phyloP scores from a whole-genome alignment of 78 protist genomes.

The Dictyostelium capitatum region DNA sequence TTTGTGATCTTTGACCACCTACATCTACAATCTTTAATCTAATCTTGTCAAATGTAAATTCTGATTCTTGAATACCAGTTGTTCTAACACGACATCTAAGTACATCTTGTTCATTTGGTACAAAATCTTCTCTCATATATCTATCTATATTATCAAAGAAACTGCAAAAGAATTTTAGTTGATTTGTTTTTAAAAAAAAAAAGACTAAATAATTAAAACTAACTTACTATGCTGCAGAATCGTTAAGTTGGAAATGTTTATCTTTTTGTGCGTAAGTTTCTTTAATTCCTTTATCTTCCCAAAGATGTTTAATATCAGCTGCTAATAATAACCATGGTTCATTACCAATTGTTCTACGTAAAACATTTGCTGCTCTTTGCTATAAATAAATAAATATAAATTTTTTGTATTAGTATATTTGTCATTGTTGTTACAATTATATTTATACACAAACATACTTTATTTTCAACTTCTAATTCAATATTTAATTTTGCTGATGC shows the following conservation, averaged over 20 bases:
- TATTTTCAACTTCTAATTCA: slow-evolving; percentile 76
- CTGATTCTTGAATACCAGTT: slow-evolving; percentile 87
- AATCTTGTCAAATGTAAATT: slow-evolving; percentile 66
- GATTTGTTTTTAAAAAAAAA: background rate
- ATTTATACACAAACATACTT: slow-evolving; percentile 30
- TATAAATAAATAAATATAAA: background rate
- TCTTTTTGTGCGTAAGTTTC: slow-evolving; percentile 77
- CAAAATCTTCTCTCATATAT: slow-evolving; percentile 74
- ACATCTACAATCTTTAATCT: slow-evolving; percentile 90
- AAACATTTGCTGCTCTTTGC: slow-evolving; percentile 76
- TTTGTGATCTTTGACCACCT: slow-evolving; percentile 95
- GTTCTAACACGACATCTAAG: slow-evolving; percentile 90
- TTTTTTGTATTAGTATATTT: background rate
- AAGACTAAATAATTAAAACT: background rate
- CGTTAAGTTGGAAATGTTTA: slow-evolving; percentile 85
- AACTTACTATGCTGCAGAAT: slow-evolving; percentile 84
- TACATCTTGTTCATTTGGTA: slow-evolving; percentile 88
- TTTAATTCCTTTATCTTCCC: slow-evolving; percentile 81
- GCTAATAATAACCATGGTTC: slow-evolving; percentile 77
- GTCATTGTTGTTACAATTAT: background rate
- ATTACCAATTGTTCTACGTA: slow-evolving; percentile 80
- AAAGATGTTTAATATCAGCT: slow-evolving; percentile 78
- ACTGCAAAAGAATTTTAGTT: slow-evolving; percentile 13
- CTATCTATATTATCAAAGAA: slow-evolving; percentile 82
- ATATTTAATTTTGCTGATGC: slow-evolving; percentile 79